Percentiles rank a stretch among this genome's conserved stretches.
phyloP scores from a whole-genome alignment of 768 basidiomycete species.

The Rubroboletus pulcherrimus region DNA sequence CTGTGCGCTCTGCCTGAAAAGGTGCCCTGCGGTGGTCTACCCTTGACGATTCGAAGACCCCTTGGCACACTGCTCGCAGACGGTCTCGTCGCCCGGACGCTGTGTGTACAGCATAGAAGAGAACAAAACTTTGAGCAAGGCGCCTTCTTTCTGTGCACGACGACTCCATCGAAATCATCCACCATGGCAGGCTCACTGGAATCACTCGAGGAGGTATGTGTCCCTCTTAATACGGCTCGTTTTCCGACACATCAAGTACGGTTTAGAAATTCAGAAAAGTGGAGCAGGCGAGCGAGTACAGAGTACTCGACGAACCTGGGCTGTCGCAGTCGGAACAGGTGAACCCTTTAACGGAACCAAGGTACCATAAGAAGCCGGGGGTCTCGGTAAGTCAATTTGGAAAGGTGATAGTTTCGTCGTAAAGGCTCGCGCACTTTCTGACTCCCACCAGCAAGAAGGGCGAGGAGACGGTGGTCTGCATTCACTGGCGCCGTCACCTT shows the following conservation, averaged over 20 bases:
- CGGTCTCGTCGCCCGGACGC: constrained; percentile 11
- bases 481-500: constrained; percentile 28
- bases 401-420: constrained; percentile 38
- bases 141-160: background rate
- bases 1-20: background rate
- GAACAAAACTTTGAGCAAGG: background rate
- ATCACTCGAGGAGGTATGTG: constrained; percentile 29
- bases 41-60: background rate
- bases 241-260: background rate
- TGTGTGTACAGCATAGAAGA: background rate
- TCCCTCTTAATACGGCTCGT: background rate
- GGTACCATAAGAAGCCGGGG: constrained; percentile 42
- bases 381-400: constrained; percentile 61
- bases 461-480: constrained; percentile 22
- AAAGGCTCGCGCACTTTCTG: background rate
- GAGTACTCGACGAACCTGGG: constrained; percentile 38
- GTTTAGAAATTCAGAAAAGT: constrained; percentile 54
- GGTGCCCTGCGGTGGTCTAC: background rate
- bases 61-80: background rate
- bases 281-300: constrained; percentile 53
- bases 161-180: background rate
- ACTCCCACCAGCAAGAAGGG: constrained; percentile 18
- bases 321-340: constrained; percentile 9
- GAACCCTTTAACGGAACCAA: constrained; percentile 19
- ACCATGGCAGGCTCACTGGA: constrained; percentile 25